Evolutionary conservation across 768 basidiomycete genomes (phyloP), one percentile per base, ranked within the genome.

Genomic region (Udeniomyces megalosporus): DNA sequence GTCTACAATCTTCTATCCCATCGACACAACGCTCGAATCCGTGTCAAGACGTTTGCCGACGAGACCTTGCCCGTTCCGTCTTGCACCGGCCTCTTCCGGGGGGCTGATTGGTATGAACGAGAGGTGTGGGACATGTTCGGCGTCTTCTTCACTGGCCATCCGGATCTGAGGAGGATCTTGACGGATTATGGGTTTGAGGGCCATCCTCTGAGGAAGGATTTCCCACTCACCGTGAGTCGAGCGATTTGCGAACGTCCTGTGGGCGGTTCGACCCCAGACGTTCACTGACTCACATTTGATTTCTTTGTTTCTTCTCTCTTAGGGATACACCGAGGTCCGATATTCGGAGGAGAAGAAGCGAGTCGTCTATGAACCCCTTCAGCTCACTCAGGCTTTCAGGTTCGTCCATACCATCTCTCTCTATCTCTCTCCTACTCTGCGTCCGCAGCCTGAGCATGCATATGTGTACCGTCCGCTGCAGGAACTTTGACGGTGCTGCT

Each of bases 151-250:
- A 82, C 82, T 65, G 85, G 83, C 53, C 95, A 99, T 75, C 95
- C 95, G 24, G 95, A 99, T 74, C 80, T 99, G 86, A 91, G 95
- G 66, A 88, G 95, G 58, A 91, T 99, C 74, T 78, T 99, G 69
- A 99, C 95, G 47, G 95, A 99, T 74, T 99, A 99, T 74, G 95
- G 92, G 60, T 95, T 96, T 69, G 92, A 97, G 75, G 95, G 95
- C 24, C 91, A 99, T 72, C 95, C 95, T 11, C 75, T 99, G 50
- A 83, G 95, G 66, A 99, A 99, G 74, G 95, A 99, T 72, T 99
- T 97, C 80, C 95, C 95, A 34, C 75, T 99, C 68, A 95, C 91
- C 10, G 92, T 90, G 71, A 68, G 83, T 76, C 7, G 4, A 48
- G 7, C 47, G 14, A 15, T 26, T 48, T 7, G 26, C 47, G 47